phyloP scores from a whole-genome alignment of 176 grass and related monocot genomes.

The Oryza rufipogon region DNA sequence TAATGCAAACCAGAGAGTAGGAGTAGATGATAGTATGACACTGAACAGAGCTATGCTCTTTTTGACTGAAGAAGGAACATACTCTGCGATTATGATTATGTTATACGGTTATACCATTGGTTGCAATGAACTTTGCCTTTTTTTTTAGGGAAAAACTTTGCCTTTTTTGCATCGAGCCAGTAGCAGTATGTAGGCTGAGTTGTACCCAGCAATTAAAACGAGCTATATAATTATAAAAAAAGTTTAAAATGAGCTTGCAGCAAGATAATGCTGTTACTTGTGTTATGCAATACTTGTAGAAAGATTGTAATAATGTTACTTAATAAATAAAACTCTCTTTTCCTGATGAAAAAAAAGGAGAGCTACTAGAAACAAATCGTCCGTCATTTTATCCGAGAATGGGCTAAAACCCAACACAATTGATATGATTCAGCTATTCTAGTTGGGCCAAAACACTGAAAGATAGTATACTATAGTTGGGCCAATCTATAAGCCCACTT shows the following conservation, averaged over 20 bases:
- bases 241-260: no score
- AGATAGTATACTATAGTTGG: background rate
- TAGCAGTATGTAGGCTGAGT: background rate
- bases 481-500: background rate
- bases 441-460: background rate
- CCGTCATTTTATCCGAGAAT: background rate
- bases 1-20: no score
- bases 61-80: no score
- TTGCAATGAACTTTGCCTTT: background rate
- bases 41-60: no score
- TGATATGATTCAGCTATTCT: no score
- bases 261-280: no score
- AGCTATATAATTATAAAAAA: background rate
- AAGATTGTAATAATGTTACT: no score
- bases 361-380: no score
- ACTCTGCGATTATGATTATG: no score
- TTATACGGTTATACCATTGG: background rate
- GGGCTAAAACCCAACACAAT: background rate
- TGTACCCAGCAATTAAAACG: background rate
- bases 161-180: background rate
- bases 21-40: background rate
- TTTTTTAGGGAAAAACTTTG: background rate
- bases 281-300: no score
- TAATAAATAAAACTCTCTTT: no score
- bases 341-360: no score